Evolutionary conservation across 768 basidiomycete species (phyloP).

Genomic region (Pleurotus tuber-regium): DNA sequence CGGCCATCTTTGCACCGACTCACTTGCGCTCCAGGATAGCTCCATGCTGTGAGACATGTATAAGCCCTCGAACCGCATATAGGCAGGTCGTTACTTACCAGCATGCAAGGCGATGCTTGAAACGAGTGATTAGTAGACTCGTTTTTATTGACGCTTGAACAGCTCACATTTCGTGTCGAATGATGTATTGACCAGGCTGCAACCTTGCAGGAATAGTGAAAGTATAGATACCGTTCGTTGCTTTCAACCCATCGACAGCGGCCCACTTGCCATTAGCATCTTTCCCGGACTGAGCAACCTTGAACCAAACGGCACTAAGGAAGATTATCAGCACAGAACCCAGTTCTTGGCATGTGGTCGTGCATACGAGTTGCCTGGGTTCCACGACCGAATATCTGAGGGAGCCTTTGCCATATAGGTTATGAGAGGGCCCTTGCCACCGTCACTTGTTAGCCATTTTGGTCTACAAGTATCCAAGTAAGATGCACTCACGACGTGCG

Average conservation of each 20-base stretch:
- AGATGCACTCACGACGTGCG: slow-evolving; percentile 24
- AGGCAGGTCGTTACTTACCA: slow-evolving; percentile 24
- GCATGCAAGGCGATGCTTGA: slow-evolving; percentile 37
- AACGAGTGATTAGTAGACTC: neutral
- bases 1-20: too few species aligned
- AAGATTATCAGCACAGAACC: too few species aligned
- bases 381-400: slow-evolving; percentile 38
- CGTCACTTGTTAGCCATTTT: neutral
- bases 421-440: slow-evolving; percentile 37
- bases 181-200: slow-evolving; percentile 45
- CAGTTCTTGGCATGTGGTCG: too few species aligned
- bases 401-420: slow-evolving; percentile 47
- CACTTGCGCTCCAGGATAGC: slow-evolving; percentile 36
- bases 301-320: slow-evolving; percentile 48
- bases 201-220: slow-evolving; percentile 46
- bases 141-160: neutral
- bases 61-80: neutral
- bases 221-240: slow-evolving; percentile 37
- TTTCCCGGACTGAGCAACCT: slow-evolving; percentile 43
- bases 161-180: slow-evolving; percentile 44
- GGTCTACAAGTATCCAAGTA: neutral
- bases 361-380: slow-evolving; percentile 35
- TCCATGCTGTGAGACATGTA: slow-evolving; percentile 23
- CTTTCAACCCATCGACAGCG: slow-evolving; percentile 35
- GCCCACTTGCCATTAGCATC: slow-evolving; percentile 42